These are phyloP conservation scores for Echeveria elegans DNA, from an alignment of 164 flowering plant genomes.

Conservation along the genomic window DNA sequence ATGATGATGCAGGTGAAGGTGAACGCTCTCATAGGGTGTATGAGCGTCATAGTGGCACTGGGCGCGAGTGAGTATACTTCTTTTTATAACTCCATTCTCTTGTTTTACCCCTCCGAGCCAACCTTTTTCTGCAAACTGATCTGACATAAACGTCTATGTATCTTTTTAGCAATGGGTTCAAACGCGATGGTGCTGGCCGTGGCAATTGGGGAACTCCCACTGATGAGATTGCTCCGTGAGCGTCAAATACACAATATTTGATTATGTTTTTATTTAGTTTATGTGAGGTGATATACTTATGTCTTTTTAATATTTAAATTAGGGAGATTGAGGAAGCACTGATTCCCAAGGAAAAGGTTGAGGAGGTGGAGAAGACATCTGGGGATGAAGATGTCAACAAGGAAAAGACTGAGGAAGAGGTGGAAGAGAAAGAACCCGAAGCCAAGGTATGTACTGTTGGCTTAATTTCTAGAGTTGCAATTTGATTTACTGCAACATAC, in stretches of 20 bases:
- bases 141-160: neutral
- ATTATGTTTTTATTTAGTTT: neutral
- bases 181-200: constrained; percentile 62
- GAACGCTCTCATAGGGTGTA: constrained; percentile 43
- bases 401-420: constrained; percentile 9
- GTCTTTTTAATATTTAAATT: neutral
- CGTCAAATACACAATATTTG: neutral
- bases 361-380: constrained; percentile 6
- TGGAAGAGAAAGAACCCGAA: constrained; percentile 10
- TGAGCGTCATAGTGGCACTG: constrained; percentile 69
- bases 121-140: neutral
- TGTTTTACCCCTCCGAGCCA: neutral
- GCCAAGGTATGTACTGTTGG: no score
- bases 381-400: constrained; percentile 9
- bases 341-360: constrained; percentile 4
- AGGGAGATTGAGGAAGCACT: constrained; percentile 9
- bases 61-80: constrained; percentile 37
- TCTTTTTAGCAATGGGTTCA: constrained; percentile 34
- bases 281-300: neutral
- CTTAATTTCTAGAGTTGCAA: no score
- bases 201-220: constrained; percentile 60
- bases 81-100: neutral
- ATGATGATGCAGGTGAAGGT: constrained; percentile 43
- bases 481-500: no score
- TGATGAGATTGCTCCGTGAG: constrained; percentile 52